These are phyloP conservation scores for Collariella sp. DNA, from an alignment of 495 filamentous ascomycete species.

Conservation along the genomic window DNA sequence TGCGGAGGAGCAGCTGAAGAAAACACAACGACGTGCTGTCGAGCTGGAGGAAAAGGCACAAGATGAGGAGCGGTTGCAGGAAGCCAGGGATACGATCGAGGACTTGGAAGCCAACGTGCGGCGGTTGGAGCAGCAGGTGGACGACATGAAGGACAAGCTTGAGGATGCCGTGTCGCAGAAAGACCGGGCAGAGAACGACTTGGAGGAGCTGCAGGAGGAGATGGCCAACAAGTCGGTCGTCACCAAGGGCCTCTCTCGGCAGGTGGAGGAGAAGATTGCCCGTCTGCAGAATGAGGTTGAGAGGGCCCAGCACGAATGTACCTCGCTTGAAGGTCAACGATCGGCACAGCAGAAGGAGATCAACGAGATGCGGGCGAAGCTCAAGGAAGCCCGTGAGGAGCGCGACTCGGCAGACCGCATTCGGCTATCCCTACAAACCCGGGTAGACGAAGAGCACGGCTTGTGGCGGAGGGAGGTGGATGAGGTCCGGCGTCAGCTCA, in stretches of 20 bases:
- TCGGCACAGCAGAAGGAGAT: slow-evolving; percentile 38
- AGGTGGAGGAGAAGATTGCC: slow-evolving; percentile 61
- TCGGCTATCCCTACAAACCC: slow-evolving; percentile 34
- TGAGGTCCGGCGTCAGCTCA: slow-evolving; percentile 45
- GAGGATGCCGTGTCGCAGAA: slow-evolving; percentile 57
- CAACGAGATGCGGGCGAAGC: slow-evolving; percentile 31
- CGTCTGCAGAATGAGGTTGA: slow-evolving; percentile 57
- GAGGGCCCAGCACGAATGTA: slow-evolving; percentile 50
- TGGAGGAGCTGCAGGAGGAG: slow-evolving; percentile 65
- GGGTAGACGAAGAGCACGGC: slow-evolving; percentile 48
- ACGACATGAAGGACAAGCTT: slow-evolving; percentile 51
- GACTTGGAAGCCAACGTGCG: slow-evolving; percentile 39
- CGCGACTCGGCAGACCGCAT: slow-evolving; percentile 33
- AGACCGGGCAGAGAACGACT: slow-evolving; percentile 45
- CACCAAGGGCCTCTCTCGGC: slow-evolving; percentile 65
- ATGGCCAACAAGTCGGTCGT: slow-evolving; percentile 71
- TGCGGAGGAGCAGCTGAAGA: slow-evolving; percentile 46
- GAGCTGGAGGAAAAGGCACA: slow-evolving; percentile 55
- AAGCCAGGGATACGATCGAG: slow-evolving; percentile 46
- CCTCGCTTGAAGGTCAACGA: slow-evolving; percentile 37
- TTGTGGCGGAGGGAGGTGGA: slow-evolving; percentile 35
- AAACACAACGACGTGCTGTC: slow-evolving; percentile 47
- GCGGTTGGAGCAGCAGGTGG: slow-evolving; percentile 40
- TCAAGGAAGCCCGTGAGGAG: slow-evolving; percentile 36
- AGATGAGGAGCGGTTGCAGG: slow-evolving; percentile 43